Percentiles rank a stretch among this genome's conserved stretches.
Evolutionary conservation across 2,329 filamentous ascomycete species (phyloP).

Genomic region (Chalaropsis ovoidea): DNA sequence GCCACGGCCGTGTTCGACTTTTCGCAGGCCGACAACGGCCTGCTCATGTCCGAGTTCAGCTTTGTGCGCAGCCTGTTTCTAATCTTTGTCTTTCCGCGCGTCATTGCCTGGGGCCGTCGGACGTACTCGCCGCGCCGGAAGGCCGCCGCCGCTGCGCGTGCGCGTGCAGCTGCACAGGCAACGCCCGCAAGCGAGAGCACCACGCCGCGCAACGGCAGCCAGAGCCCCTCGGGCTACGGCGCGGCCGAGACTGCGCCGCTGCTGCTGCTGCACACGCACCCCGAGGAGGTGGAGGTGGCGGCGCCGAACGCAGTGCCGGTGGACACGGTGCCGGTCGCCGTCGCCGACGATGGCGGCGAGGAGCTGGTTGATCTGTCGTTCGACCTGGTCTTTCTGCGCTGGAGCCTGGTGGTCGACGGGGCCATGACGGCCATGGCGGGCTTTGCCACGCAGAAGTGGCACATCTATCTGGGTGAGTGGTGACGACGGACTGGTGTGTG

Average conservation of each 20-base stretch:
- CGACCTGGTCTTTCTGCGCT: conserved; percentile 57
- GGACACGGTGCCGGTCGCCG: conserved; percentile 31
- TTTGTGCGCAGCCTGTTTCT: conserved; percentile 47
- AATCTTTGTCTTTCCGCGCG: conserved; percentile 44
- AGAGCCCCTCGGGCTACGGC: conserved; percentile 19
- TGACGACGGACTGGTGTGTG: too few species aligned
- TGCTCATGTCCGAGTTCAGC: conserved; percentile 47
- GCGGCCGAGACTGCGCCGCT: neutral
- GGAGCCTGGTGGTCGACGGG: conserved; percentile 55
- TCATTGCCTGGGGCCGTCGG: conserved; percentile 41
- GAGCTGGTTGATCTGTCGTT: conserved; percentile 39
- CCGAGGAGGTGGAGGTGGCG: conserved; percentile 37
- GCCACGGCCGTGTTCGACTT: conserved; percentile 47
- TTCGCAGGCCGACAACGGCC: conserved; percentile 46
- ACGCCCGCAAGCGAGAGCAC: conserved; percentile 9
- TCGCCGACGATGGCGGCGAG: conserved; percentile 36
- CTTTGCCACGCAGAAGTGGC: conserved; percentile 54
- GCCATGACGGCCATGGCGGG: conserved; percentile 52
- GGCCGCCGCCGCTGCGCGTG: conserved; percentile 24
- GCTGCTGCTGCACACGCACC: conserved; percentile 33
- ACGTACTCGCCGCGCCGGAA: conserved; percentile 19
- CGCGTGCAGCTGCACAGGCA: neutral
- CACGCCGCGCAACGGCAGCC: conserved; percentile 14
- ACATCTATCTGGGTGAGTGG: conserved; percentile 51
- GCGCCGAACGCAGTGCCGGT: conserved; percentile 40